A percentile compares a stretch with the other conserved stretches of the same genome.
Conservation (phyloP, 2,329 filamentous ascomycete species). For the Periconia sp. region DNA sequence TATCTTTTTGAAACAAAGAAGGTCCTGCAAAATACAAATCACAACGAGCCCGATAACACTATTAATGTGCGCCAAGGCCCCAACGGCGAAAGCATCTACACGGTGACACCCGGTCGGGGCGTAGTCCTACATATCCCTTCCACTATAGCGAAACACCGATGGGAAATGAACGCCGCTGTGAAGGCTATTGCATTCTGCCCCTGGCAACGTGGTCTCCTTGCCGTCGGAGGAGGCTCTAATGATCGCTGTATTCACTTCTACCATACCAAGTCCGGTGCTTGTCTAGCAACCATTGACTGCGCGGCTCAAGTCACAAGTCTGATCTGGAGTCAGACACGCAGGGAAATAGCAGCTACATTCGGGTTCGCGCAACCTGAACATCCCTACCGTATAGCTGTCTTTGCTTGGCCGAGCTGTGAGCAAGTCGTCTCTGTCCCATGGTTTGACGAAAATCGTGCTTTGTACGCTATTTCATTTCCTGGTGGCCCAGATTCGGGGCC, state of each 20-base stretch:
- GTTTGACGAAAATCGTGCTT: conserved; percentile 77
- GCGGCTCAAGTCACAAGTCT: conserved; percentile 92
- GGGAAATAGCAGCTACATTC: conserved; percentile 92
- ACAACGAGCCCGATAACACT: conserved; percentile 14
- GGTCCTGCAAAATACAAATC: conserved; percentile 51
- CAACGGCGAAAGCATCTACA: conserved; percentile 40
- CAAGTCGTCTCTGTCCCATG: conserved; percentile 86
- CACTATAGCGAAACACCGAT: conserved; percentile 71
- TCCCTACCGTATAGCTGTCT: conserved; percentile 86
- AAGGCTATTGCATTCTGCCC: conserved; percentile 98
- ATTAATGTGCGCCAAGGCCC: conserved; percentile 33
- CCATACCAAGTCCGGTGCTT: conserved; percentile 81
- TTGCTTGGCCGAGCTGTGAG: conserved; percentile 90
- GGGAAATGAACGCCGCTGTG: conserved; percentile 83
- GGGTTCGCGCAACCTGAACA: conserved; percentile 93
- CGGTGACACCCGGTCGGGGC: conserved; percentile 38
- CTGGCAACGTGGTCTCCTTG: conserved; percentile 86
- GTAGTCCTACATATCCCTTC: conserved; percentile 54
- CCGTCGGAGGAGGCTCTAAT: conserved; percentile 90
- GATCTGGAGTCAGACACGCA: conserved; percentile 83
- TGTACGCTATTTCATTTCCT: conserved; percentile 89
- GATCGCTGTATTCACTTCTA: conserved; percentile 97
- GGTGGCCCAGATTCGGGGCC: conserved; percentile 57
- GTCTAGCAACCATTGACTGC: conserved; percentile 88
- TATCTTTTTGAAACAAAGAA: conserved; percentile 76